Base-by-base conservation (phyloP, 768 basidiomycete genomes). In the Favolaschia claudopus region DNA sequence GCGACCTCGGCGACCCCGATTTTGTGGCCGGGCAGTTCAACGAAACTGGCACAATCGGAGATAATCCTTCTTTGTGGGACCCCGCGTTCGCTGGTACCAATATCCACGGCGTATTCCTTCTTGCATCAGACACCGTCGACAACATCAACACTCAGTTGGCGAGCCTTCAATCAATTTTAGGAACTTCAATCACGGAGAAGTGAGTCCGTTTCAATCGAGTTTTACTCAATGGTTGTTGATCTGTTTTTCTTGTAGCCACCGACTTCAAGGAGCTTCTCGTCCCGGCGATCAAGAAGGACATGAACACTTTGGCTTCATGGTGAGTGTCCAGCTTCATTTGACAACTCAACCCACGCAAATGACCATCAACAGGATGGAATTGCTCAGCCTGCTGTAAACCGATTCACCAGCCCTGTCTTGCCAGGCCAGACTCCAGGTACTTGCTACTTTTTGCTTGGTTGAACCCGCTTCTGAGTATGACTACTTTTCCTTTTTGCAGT, bases 251-350 rank as follows among this genome's bases (percentile, higher is more conserved):
- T 29, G 9, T 12, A 61, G 60, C 31, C 39, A 67, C 54, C 36
- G 64, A 24, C 33, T 69, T 15, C 54, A 68, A 48, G 70, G 64
- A 22, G 54, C 53, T 13, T 64, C 64, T 17, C 66, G 74, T 10
- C 73, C 73, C 10, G 71, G 61, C 12, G 25, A 50, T 14, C 58
- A 70, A 29, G 47, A 63, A 61, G 68, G 68, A 2, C 68, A 69
- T 25, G 74, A 77, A 63, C 73, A 69, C 46, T 69, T 67, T 22
- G 68, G 68, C 13, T 69, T 63, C 43, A 61, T 67, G 66, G 68
- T 61, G 29, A 25, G 42, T 13, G 17, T 5, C 13, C 14, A 33
- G n/a, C 28, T 27, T 39, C 7, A 29, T 8, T 25, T n/a, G n/a
- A n/a, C n/a, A n/a, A n/a, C 38, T 29, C 14, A n/a, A 14, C 38